phyloP scores from a whole-genome alignment of 345 rosid species.

The Pistacia vera region DNA sequence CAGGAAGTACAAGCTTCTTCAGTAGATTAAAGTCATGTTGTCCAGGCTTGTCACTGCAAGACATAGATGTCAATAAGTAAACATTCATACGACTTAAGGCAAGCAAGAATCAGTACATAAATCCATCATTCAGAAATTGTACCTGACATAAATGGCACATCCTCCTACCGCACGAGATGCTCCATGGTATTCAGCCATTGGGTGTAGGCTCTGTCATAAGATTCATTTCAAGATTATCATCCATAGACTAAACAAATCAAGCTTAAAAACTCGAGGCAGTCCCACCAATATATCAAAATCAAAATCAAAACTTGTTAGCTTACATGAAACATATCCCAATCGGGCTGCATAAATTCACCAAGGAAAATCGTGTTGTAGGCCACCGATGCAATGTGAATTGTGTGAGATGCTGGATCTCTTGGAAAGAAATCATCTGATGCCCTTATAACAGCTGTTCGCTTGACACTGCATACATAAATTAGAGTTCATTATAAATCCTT shows the following conservation, averaged over 20 bases:
- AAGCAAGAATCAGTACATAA: background rate
- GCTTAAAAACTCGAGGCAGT: background rate
- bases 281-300: background rate
- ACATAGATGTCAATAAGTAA: background rate
- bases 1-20: constrained; percentile 66
- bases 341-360: constrained; percentile 76
- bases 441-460: constrained; percentile 53
- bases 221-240: constrained; percentile 7
- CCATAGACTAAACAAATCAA: background rate
- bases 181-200: constrained; percentile 75
- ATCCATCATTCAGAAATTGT: constrained; percentile 7
- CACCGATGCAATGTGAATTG: constrained; percentile 72
- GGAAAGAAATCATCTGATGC: constrained; percentile 83
- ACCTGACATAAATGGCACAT: constrained; percentile 68
- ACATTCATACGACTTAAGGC: background rate
- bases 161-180: constrained; percentile 73
- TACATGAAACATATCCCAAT: constrained; percentile 85
- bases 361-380: constrained; percentile 70
- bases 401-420: constrained; percentile 67
- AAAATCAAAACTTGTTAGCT: constrained; percentile 11
- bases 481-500: background rate
- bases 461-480: constrained; percentile 41
- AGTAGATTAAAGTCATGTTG: constrained; percentile 65
- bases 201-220: constrained; percentile 56
- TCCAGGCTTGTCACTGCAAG: constrained; percentile 67